Evolutionary conservation across 345 rosid species (phyloP).

Genomic region (Arabis hirsuta): DNA sequence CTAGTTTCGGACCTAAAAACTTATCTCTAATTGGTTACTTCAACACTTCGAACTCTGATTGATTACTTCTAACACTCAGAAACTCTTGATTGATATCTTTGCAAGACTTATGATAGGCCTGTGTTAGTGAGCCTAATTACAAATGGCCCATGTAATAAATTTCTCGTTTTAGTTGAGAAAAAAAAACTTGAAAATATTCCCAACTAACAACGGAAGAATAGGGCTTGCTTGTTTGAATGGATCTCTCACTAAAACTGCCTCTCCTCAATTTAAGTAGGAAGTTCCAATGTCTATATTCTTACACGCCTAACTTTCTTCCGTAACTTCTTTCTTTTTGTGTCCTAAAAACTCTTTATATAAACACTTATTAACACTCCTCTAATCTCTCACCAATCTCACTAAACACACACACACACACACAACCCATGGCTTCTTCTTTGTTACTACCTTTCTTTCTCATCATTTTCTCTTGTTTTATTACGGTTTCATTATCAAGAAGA

Average conservation of each 20-base stretch:
- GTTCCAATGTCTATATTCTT: slow-evolving; percentile 38
- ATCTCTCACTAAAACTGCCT: slow-evolving; percentile 25
- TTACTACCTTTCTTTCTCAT: slow-evolving; percentile 27
- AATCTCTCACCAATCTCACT: slow-evolving; percentile 25
- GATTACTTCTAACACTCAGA: not conserved
- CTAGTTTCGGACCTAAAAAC: not conserved
- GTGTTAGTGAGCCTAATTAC: not conserved
- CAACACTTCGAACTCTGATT: not conserved
- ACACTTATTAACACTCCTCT: slow-evolving; percentile 27
- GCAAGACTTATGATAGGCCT: not conserved
- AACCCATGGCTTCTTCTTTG: slow-evolving; percentile 41
- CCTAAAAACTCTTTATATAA: slow-evolving; percentile 36
- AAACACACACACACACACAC: slow-evolving; percentile 12
- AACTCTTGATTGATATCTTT: not conserved
- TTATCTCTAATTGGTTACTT: not conserved
- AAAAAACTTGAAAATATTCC: not conserved
- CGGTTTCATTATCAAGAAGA: slow-evolving; percentile 37
- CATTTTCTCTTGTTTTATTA: slow-evolving; percentile 28
- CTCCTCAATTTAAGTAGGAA: slow-evolving; percentile 44
- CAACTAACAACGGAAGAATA: slow-evolving; percentile 44
- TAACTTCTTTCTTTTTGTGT: slow-evolving; percentile 28
- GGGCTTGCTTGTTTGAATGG: slow-evolving; percentile 45
- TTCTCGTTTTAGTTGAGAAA: slow-evolving; percentile 12
- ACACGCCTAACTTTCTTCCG: slow-evolving; percentile 38
- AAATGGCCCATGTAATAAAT: not conserved